phyloP scores from a whole-genome alignment of 768 basidiomycete genomes.

The Mycena chlorophos region DNA sequence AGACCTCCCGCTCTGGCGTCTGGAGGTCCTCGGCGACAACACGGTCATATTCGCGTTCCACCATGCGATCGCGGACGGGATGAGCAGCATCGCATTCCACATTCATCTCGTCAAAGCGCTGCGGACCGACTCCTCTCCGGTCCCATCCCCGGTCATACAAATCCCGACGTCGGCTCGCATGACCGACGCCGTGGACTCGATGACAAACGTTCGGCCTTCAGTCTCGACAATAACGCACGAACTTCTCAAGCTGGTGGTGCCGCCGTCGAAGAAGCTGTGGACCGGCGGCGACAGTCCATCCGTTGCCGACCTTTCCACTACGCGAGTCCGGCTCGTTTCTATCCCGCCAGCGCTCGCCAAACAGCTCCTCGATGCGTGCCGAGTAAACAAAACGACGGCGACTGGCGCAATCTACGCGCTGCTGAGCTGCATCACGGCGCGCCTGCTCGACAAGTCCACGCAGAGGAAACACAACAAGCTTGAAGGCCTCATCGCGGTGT shows the following conservation, averaged over 20 bases:
- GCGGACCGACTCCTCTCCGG: too few relatives aligned
- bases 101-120: conserved; percentile 32
- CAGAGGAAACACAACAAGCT: conserved; percentile 17
- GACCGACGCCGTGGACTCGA: conserved; percentile 28
- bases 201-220: conserved; percentile 30
- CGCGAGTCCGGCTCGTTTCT: conserved; percentile 28
- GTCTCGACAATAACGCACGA: conserved; percentile 23
- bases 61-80: conserved; percentile 41
- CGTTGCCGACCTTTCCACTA: conserved; percentile 15
- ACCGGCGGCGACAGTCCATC: conserved; percentile 30
- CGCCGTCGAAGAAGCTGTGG: conserved; percentile 28
- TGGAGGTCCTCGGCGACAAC: conserved; percentile 32
- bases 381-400: conserved; percentile 31
- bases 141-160: background rate
- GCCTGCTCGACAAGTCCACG: conserved; percentile 15
- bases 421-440: conserved; percentile 26
- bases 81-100: conserved; percentile 40
- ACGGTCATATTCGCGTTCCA: conserved; percentile 37
- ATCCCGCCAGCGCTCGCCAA: conserved; percentile 23
- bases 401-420: conserved; percentile 32
- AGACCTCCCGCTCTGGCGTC: conserved; percentile 39
- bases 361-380: conserved; percentile 26
- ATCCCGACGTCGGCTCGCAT: conserved; percentile 13
- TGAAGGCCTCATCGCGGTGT: conserved; percentile 30
- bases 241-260: conserved; percentile 26